Evolutionary conservation across 768 basidiomycete species (phyloP).

Genomic region (Lactifluus echinatus): DNA sequence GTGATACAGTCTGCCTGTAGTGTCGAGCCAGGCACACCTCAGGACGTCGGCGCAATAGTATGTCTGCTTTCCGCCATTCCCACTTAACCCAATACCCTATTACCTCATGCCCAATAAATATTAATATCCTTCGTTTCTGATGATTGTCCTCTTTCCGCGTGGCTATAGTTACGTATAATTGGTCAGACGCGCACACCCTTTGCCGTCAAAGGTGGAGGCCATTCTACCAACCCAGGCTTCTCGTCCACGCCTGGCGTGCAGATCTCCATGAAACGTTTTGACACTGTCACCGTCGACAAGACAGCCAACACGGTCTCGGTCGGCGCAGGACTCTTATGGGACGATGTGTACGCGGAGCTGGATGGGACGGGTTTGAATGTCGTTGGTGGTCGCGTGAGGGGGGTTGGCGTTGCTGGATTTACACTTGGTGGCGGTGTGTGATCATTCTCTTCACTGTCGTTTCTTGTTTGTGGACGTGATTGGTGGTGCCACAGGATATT

Average conservation of each 20-base stretch:
- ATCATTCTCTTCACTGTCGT: not conserved
- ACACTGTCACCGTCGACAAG: constrained; percentile 1
- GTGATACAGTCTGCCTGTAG: constrained; percentile 14
- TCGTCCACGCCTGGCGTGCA: not conserved
- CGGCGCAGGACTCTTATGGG: constrained; percentile 24
- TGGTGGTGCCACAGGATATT: constrained; percentile 3
- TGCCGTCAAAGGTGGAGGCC: not conserved
- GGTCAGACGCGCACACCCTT: not conserved
- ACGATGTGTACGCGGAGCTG: constrained; percentile 22
- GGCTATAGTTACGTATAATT: constrained; percentile 3
- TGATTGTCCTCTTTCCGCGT: too few species aligned
- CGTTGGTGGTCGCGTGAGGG: constrained; percentile 22
- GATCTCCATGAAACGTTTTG: constrained; percentile 13
- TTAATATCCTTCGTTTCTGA: too few species aligned
- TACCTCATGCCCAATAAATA: not conserved
- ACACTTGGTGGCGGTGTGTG: constrained; percentile 23
- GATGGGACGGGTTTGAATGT: constrained; percentile 21
- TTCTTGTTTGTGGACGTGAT: not conserved
- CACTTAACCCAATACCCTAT: not conserved
- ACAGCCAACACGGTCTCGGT: constrained; percentile 14
- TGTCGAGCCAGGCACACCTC: constrained; percentile 20
- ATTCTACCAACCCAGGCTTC: not conserved
- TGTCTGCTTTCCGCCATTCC: not conserved
- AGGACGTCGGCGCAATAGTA: constrained; percentile 19
- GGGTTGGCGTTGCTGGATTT: constrained; percentile 24